Percentiles rank a stretch among this genome's conserved stretches.
These are phyloP conservation scores for Pseudodiploospora longispora DNA, from an alignment of 2,329 filamentous ascomycete species.

Conservation along the genomic window DNA sequence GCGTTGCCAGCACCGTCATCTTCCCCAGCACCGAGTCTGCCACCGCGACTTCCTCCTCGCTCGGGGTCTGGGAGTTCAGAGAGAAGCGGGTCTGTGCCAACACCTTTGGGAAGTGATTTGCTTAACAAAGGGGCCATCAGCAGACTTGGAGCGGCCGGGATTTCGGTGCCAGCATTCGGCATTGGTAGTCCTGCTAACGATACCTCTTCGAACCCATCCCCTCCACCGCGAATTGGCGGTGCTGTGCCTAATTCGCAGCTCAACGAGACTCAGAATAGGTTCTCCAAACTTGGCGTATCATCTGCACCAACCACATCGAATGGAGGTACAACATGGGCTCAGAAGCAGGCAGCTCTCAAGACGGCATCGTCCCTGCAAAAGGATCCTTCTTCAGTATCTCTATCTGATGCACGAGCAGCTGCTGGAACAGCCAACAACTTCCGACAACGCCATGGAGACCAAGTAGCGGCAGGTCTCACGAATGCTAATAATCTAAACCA, in stretches of 20 bases:
- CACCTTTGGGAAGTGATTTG: constrained; percentile 22
- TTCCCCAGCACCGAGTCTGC: constrained; percentile 49
- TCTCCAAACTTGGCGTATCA: constrained; percentile 43
- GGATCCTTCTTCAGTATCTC: constrained; percentile 52
- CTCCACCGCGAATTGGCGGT: constrained; percentile 14
- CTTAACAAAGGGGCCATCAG: constrained; percentile 51
- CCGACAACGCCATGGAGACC: constrained; percentile 60
- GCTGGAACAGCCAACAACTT: constrained; percentile 60
- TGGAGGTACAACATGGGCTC: constrained; percentile 53
- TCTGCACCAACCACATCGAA: constrained; percentile 17
- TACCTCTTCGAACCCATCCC: constrained; percentile 18
- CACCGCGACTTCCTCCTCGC: constrained; percentile 55
- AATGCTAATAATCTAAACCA: constrained; percentile 51
- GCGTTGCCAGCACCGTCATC: constrained; percentile 2
- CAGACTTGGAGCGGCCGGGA: constrained; percentile 63
- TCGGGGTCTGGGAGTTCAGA: constrained; percentile 11
- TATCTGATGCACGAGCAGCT: constrained; percentile 49
- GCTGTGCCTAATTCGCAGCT: constrained; percentile 34
- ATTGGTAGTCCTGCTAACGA: constrained; percentile 45
- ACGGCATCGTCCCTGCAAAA: constrained; percentile 53
- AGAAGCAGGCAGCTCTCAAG: constrained; percentile 55
- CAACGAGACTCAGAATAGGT: constrained; percentile 60
- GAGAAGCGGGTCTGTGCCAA: constrained; percentile 9
- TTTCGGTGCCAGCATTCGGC: constrained; percentile 70
- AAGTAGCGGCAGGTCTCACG: constrained; percentile 52